phyloP scores from a whole-genome alignment of 2,329 filamentous ascomycete genomes.

The Alternaria consortialis region DNA sequence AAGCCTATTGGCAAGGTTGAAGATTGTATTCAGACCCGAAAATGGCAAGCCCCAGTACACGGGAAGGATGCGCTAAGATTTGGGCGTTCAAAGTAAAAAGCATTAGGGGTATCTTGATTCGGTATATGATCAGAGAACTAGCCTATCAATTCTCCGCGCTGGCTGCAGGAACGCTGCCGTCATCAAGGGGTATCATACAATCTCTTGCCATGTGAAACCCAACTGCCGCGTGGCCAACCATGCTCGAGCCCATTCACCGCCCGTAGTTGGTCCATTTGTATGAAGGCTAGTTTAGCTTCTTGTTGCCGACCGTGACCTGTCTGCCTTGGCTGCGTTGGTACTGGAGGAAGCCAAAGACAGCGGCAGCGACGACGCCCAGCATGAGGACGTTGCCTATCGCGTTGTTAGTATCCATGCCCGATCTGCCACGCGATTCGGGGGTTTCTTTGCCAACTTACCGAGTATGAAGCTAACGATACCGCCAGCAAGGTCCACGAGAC shows the following conservation, averaged over 20 bases:
- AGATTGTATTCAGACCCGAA: constrained; percentile 11
- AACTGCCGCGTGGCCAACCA: neutral
- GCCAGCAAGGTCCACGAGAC: constrained; percentile 45
- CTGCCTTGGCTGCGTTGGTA: constrained; percentile 50
- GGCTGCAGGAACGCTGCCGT: neutral
- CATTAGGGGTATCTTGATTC: neutral
- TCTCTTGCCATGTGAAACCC: neutral
- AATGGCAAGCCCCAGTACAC: constrained; percentile 6
- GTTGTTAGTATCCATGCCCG: constrained; percentile 16
- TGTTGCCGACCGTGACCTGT: constrained; percentile 47
- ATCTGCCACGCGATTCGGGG: neutral
- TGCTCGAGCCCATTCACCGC: neutral
- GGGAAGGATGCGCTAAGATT: neutral
- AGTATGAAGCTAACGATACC: constrained; percentile 46
- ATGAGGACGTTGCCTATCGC: constrained; percentile 46
- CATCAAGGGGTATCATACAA: constrained; percentile 12
- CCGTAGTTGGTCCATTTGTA: neutral
- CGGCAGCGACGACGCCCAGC: constrained; percentile 44
- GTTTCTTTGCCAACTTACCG: constrained; percentile 28
- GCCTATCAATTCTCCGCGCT: neutral
- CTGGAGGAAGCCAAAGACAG: constrained; percentile 47
- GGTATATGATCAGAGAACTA: neutral
- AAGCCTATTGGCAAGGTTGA: neutral
- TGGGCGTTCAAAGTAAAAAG: neutral
- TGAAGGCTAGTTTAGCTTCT: constrained; percentile 46